Percentiles rank a stretch among this genome's conserved stretches.
phyloP scores from a whole-genome alignment of 2,329 filamentous ascomycete genomes.

The Colletotrichum incanum region DNA sequence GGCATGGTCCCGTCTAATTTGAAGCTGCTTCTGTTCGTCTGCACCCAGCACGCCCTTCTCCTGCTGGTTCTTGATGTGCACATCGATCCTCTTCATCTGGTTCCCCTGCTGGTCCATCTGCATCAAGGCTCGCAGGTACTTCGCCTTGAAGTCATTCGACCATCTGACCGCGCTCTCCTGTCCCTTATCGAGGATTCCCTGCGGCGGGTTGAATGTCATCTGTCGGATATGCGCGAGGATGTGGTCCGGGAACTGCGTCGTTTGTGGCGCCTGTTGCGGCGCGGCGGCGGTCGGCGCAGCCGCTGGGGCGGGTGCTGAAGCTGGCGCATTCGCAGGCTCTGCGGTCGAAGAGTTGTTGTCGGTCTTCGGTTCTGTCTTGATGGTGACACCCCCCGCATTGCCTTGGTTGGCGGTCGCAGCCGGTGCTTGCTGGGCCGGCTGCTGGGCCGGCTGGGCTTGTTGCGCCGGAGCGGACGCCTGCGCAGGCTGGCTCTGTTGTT shows the following conservation, averaged over 20 bases:
- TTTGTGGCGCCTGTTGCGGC: conserved; percentile 45
- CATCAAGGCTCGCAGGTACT: conserved; percentile 64
- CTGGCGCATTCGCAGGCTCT: conserved; percentile 36
- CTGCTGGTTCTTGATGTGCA: conserved; percentile 58
- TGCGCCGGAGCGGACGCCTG: conserved; percentile 45
- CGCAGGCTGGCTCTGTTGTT: conserved; percentile 30
- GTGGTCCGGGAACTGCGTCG: conserved; percentile 57
- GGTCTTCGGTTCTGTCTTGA: conserved; percentile 38
- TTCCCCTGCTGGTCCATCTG: conserved; percentile 64
- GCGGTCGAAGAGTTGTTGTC: conserved; percentile 29
- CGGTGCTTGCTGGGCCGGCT: conserved; percentile 38
- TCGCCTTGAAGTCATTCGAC: conserved; percentile 63
- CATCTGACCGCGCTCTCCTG: conserved; percentile 63
- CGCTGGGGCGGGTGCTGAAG: conserved; percentile 27
- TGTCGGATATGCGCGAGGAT: conserved; percentile 64
- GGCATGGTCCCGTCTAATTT: conserved; percentile 60
- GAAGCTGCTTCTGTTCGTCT: conserved; percentile 63
- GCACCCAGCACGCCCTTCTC: conserved; percentile 60
- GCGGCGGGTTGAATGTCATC: conserved; percentile 63
- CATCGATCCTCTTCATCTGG: conserved; percentile 61
- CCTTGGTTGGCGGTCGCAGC: conserved; percentile 17
- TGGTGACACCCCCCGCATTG: conserved; percentile 23
- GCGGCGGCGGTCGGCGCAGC: conserved; percentile 27
- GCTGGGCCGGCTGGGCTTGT: conserved; percentile 45
- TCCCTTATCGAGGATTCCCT: conserved; percentile 58